Percentiles rank a stretch among this genome's conserved stretches.
phyloP scores from a whole-genome alignment of 805 yeast genomes.

The Priceomyces castillae region DNA sequence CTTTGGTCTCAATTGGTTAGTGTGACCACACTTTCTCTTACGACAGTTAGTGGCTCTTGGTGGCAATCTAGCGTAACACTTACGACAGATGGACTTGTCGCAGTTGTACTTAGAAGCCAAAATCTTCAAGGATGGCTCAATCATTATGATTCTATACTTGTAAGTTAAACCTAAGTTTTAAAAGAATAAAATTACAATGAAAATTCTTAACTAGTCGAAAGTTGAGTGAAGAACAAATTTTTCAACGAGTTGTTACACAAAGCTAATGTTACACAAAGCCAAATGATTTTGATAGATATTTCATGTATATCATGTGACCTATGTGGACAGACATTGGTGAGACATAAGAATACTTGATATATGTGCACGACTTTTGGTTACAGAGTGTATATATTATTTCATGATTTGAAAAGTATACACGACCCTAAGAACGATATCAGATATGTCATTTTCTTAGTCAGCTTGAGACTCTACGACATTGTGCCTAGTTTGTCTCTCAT shows the following conservation, averaged over 20 bases:
- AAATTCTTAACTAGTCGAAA: slow-evolving; percentile 1
- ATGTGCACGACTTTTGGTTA: no score
- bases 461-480: background rate
- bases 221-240: slow-evolving; percentile 1
- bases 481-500: background rate
- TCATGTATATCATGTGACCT: background rate
- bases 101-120: slow-evolving; percentile 99
- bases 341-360: no score
- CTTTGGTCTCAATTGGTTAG: slow-evolving; percentile 99
- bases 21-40: slow-evolving; percentile 99
- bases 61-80: slow-evolving; percentile 99
- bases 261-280: slow-evolving; percentile 1
- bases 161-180: background rate
- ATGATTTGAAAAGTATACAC: no score
- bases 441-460: no score
- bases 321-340: background rate
- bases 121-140: slow-evolving; percentile 99
- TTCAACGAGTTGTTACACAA: slow-evolving; percentile 1
- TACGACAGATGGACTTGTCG: slow-evolving; percentile 98
- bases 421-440: no score
- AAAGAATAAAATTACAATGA: background rate
- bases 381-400: no score
- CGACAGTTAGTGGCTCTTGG: slow-evolving; percentile 99
- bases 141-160: slow-evolving; percentile 47
- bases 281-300: background rate